Conservation (phyloP, 495 filamentous ascomycete genomes). For the Penicillium diatomitis region DNA sequence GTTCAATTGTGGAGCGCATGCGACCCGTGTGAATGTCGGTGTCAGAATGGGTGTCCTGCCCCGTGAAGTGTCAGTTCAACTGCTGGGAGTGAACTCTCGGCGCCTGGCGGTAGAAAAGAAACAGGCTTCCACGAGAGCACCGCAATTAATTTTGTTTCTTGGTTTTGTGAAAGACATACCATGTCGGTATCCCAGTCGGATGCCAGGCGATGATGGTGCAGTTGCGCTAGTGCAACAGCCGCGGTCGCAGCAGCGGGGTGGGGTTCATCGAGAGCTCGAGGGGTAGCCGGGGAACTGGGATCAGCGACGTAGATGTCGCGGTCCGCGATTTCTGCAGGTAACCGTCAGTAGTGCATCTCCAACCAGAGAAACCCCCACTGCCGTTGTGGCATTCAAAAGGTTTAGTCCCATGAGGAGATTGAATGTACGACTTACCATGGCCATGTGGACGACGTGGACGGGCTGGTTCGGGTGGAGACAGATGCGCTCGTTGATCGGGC, state of each 20-base stretch:
- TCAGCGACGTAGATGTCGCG: constrained; percentile 52
- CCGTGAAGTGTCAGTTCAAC: constrained; percentile 1
- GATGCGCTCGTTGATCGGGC: constrained; percentile 58
- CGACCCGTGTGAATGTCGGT: constrained; percentile 51
- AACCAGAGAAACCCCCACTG: neutral
- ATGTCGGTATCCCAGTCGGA: constrained; percentile 78
- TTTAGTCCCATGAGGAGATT: neutral
- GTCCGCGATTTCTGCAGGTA: constrained; percentile 32
- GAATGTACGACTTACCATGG: constrained; percentile 8
- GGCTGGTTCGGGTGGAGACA: constrained; percentile 47
- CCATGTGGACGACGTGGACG: constrained; percentile 32
- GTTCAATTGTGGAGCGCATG: constrained; percentile 57
- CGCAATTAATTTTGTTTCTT: too few species aligned
- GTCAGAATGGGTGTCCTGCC: constrained; percentile 64
- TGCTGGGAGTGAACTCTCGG: too few species aligned
- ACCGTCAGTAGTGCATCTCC: constrained; percentile 16
- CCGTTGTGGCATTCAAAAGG: neutral
- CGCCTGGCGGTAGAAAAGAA: too few species aligned
- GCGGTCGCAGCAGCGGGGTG: constrained; percentile 64
- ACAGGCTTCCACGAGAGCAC: too few species aligned
- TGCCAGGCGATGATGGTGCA: constrained; percentile 74
- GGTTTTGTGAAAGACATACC: constrained; percentile 37
- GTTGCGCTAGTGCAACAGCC: constrained; percentile 77
- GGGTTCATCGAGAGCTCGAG: constrained; percentile 64
- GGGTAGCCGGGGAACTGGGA: constrained; percentile 61